A percentile compares a stretch with the other conserved stretches of the same genome.
These are phyloP conservation scores for Candida oleophila DNA, from an alignment of 805 yeast genomes.

Conservation along the genomic window DNA sequence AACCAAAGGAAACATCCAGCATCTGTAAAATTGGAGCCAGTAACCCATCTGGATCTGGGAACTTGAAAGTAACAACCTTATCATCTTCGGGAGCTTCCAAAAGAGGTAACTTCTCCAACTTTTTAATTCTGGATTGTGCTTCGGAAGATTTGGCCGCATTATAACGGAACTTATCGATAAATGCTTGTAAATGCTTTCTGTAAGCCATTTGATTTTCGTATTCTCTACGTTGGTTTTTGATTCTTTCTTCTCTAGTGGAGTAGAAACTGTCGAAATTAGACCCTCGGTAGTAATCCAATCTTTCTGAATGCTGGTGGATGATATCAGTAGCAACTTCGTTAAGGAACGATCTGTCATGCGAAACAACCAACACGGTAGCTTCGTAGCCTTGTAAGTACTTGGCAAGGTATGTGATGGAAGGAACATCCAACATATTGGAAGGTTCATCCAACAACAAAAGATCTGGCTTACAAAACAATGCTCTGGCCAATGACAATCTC, in stretches of 20 bases:
- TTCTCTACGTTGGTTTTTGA: slow-evolving; percentile 89
- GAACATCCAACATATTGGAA: slow-evolving; percentile 99
- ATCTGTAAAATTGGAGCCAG: slow-evolving; percentile 93
- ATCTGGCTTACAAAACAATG: slow-evolving; percentile 96
- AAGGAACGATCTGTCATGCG: slow-evolving; percentile 95
- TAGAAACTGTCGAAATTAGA: slow-evolving; percentile 92
- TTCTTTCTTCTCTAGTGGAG: slow-evolving; percentile 90
- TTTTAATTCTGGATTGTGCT: slow-evolving; percentile 97
- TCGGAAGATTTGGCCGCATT: slow-evolving; percentile 97
- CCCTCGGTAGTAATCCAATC: slow-evolving; percentile 93
- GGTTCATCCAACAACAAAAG: slow-evolving; percentile 94
- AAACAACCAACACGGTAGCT: slow-evolving; percentile 90
- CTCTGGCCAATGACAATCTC: slow-evolving; percentile 98
- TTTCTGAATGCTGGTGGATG: slow-evolving; percentile 95
- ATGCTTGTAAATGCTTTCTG: slow-evolving; percentile 88
- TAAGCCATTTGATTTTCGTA: slow-evolving; percentile 97
- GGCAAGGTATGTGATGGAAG: slow-evolving; percentile 91
- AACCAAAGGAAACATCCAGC: slow-evolving; percentile 84
- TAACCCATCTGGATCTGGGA: slow-evolving; percentile 91
- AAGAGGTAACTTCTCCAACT: slow-evolving; percentile 89
- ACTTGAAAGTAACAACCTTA: slow-evolving; percentile 75
- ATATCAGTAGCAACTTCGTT: slow-evolving; percentile 99
- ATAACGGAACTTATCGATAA: slow-evolving; percentile 94
- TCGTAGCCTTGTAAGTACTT: slow-evolving; percentile 87
- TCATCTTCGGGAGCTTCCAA: slow-evolving; percentile 95